Conservation (phyloP, 2,329 filamentous ascomycete genomes). For the Pseudodiploospora longispora region DNA sequence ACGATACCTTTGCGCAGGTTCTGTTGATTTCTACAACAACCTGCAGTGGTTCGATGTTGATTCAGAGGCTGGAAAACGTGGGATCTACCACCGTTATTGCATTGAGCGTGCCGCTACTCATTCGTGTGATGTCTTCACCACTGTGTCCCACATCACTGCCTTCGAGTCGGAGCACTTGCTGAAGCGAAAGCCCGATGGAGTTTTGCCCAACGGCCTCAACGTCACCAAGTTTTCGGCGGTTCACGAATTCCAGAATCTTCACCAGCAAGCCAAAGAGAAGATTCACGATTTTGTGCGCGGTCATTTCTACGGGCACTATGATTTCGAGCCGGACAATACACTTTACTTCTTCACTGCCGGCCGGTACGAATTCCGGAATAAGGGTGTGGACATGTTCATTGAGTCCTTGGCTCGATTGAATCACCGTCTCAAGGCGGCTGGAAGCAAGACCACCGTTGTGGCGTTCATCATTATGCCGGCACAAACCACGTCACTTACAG, state of each 20-base stretch:
- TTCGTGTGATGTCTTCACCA: constrained; percentile 93
- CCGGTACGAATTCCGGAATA: constrained; percentile 96
- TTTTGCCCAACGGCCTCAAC: constrained; percentile 92
- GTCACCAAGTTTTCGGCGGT: constrained; percentile 96
- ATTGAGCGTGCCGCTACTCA: constrained; percentile 93
- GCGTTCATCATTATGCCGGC: constrained; percentile 99
- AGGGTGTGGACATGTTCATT: constrained; percentile 99
- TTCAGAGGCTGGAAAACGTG: constrained; percentile 91
- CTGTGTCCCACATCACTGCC: constrained; percentile 95
- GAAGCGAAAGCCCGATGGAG: constrained; percentile 95
- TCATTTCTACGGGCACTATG: constrained; percentile 97
- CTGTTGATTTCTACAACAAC: constrained; percentile 99
- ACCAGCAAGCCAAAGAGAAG: constrained; percentile 93
- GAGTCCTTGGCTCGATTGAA: constrained; percentile 92
- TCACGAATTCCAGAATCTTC: constrained; percentile 97
- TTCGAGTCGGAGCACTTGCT: constrained; percentile 96
- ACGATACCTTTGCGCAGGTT: constrained; percentile 92
- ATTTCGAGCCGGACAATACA: constrained; percentile 94
- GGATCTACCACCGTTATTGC: constrained; percentile 97
- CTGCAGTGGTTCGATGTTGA: constrained; percentile 95
- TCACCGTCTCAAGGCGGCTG: constrained; percentile 75
- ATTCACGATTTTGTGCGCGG: constrained; percentile 97
- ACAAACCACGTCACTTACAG: constrained; percentile 87
- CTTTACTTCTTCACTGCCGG: constrained; percentile 97
- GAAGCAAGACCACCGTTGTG: constrained; percentile 88